phyloP scores from a whole-genome alignment of 2,329 filamentous ascomycete species.

The Aspergillus alliaceus region DNA sequence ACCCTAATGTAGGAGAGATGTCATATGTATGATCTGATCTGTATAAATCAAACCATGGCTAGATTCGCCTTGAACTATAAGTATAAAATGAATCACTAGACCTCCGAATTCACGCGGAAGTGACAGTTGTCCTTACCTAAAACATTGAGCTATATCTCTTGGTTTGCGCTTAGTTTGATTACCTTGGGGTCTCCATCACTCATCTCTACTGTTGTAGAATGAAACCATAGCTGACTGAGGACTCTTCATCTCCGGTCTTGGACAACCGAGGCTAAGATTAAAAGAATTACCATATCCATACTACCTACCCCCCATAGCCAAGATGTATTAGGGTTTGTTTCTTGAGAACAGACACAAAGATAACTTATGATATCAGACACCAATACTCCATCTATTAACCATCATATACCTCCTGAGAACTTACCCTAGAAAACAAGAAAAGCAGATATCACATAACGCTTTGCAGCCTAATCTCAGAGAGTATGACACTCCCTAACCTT shows the following conservation, averaged over 20 bases:
- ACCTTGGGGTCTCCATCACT: neutral
- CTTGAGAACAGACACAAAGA: too few species aligned
- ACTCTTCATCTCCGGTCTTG: neutral
- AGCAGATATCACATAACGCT: too few species aligned
- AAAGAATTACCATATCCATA: too few species aligned
- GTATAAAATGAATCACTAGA: neutral
- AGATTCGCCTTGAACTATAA: neutral
- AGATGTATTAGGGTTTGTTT: too few species aligned
- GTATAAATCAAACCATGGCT: neutral
- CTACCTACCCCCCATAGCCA: too few species aligned
- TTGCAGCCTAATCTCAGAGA: too few species aligned
- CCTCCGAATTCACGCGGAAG: neutral
- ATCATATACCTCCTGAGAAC: too few species aligned
- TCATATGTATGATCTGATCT: neutral
- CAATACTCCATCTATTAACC: too few species aligned
- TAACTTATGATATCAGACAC: too few species aligned
- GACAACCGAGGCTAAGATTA: too few species aligned
- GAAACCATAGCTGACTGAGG: neutral
- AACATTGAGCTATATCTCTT: neutral
- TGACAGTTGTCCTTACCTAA: neutral
- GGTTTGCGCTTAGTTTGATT: neutral
- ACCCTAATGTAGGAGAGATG: neutral
- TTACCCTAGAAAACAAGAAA: too few species aligned
- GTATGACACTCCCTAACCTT: too few species aligned
- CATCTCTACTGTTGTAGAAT: neutral